A percentile compares a stretch with the other conserved stretches of the same genome.
These are phyloP conservation scores for Penicillium samsonianum DNA, from an alignment of 495 filamentous ascomycete species.

Conservation along the genomic window DNA sequence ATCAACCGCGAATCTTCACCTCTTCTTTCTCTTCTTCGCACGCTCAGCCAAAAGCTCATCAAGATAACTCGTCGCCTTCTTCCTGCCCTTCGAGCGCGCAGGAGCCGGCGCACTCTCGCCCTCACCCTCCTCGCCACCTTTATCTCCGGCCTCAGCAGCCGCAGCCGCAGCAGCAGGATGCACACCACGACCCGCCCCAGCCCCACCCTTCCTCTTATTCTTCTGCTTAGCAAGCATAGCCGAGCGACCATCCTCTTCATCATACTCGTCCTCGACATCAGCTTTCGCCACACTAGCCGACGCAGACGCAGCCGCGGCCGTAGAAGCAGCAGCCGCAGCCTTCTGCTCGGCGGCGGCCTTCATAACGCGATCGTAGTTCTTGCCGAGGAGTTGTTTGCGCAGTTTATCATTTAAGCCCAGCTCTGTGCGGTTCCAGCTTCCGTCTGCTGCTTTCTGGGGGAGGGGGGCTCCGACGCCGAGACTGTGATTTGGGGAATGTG, in stretches of 20 bases:
- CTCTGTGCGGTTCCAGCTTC: slow-evolving; percentile 43
- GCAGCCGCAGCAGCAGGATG: slow-evolving; percentile 3
- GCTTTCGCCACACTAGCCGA: slow-evolving; percentile 15
- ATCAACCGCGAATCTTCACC: slow-evolving; percentile 34
- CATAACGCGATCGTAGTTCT: slow-evolving; percentile 46
- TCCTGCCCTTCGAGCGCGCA: slow-evolving; percentile 32
- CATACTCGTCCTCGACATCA: slow-evolving; percentile 45
- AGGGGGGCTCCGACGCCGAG: slow-evolving; percentile 50
- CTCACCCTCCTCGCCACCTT: slow-evolving; percentile 11
- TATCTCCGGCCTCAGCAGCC: slow-evolving; percentile 10
- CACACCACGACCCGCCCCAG: background rate
- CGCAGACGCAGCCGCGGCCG: slow-evolving; percentile 5
- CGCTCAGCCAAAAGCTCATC: slow-evolving; percentile 54
- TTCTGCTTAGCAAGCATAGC: slow-evolving; percentile 53
- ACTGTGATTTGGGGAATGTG: slow-evolving; percentile 22
- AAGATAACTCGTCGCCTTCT: slow-evolving; percentile 49
- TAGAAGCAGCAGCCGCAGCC: slow-evolving; percentile 5
- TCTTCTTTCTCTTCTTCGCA: slow-evolving; percentile 57
- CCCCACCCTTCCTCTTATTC: slow-evolving; percentile 27
- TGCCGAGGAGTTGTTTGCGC: slow-evolving; percentile 51
- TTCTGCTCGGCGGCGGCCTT: slow-evolving; percentile 27
- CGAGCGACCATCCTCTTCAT: slow-evolving; percentile 63
- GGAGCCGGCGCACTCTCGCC: slow-evolving; percentile 11
- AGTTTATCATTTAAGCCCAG: slow-evolving; percentile 47
- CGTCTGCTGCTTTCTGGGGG: slow-evolving; percentile 43